Evolutionary conservation across 495 filamentous ascomycete species (phyloP).

Genomic region (Penicillium manginii): DNA sequence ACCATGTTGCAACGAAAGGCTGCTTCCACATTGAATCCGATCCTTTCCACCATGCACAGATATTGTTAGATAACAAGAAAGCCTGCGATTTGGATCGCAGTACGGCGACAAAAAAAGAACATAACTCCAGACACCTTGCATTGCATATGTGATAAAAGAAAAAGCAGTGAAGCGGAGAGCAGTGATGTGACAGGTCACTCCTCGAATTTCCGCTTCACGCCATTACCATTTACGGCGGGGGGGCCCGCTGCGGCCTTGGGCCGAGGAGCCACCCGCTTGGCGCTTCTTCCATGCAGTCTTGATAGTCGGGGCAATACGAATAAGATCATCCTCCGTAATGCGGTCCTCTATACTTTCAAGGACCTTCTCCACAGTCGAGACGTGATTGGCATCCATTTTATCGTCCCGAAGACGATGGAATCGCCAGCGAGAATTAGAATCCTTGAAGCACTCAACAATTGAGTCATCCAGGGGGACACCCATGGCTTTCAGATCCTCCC

Average conservation of each 20-base stretch:
- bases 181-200: slow-evolving; percentile 35
- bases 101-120: slow-evolving; percentile 2
- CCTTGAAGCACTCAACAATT: slow-evolving; percentile 87
- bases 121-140: slow-evolving; percentile 29
- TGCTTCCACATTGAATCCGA: neutral
- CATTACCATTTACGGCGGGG: slow-evolving; percentile 39
- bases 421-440: slow-evolving; percentile 73
- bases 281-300: slow-evolving; percentile 74
- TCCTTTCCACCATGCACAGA: neutral
- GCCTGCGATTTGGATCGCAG: neutral
- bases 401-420: slow-evolving; percentile 88
- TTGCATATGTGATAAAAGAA: slow-evolving; percentile 22
- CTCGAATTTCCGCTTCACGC: slow-evolving; percentile 53
- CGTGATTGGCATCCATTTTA: slow-evolving; percentile 88
- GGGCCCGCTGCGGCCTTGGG: slow-evolving; percentile 25
- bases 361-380: slow-evolving; percentile 76
- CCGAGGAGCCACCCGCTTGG: slow-evolving; percentile 32
- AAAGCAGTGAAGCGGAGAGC: slow-evolving; percentile 1
- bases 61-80: neutral
- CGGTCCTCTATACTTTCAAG: slow-evolving; percentile 80
- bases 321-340: slow-evolving; percentile 67
- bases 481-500: slow-evolving; percentile 77
- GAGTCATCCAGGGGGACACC: slow-evolving; percentile 74
- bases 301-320: slow-evolving; percentile 65
- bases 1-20: neutral